Evolutionary conservation across 768 basidiomycete species (phyloP), one percentile per base, ranked within the genome.

Genomic region (Lepiota brunneoincarnata): DNA sequence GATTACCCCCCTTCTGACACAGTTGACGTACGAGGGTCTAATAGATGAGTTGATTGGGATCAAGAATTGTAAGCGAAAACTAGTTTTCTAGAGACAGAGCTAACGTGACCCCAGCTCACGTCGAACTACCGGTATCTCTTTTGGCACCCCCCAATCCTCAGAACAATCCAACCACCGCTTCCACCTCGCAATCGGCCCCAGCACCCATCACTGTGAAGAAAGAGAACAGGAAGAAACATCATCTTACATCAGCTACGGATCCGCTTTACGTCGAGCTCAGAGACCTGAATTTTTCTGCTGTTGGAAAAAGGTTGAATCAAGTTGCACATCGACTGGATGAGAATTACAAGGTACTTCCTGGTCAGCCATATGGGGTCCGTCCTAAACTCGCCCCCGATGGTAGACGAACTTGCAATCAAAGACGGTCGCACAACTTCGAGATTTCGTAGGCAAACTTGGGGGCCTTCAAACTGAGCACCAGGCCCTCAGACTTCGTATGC

Each of bases 1-100:
- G 89, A 85, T 98, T 55, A 97, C 97, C 0, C 93, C 97, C 1
- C 75, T 98, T 47, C 81, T 96, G 42, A 98, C 97, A 2, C 95
- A 98, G 63, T 75, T 98, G 53, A 99, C 97, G 0, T 98, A 98
- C 61, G 89, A 98, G 66, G 97, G 97, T 17, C 84, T 99, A 44
- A 78, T 98, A 31, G 97, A 98, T 64, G 97, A 99, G 67, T 72
- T 93, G 34, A 76, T 97, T 43, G 90, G 92, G 0, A 87, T 99
- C 57, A 89, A 82, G 68, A 93, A 97, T 63, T 89, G 95, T 93
- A 62, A 55, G 87, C 69, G n/a, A 44, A 21, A 51, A 14, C 31
- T 43, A 36, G 47, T 28, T n/a, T 18, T 36, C 44, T n/a, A 40
- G 7, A 38, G 45, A 40, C 49, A 21, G 15, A 24, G 51, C 52